phyloP scores from a whole-genome alignment of 2,329 filamentous ascomycete species.

The Penicillium sp. region DNA sequence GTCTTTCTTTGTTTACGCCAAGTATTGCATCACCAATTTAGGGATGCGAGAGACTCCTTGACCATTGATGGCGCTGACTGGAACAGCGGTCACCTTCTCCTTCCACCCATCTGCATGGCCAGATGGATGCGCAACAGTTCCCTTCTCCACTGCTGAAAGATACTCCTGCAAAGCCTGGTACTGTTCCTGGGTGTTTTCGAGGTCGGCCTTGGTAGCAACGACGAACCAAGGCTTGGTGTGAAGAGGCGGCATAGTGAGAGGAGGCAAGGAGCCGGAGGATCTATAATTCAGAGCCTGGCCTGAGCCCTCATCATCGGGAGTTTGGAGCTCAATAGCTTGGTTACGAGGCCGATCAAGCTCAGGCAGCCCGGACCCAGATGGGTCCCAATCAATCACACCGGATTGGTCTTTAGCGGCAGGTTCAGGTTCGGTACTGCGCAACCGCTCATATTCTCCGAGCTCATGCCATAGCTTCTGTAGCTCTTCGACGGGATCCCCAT shows the following conservation, averaged over 20 bases:
- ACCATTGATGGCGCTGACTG: constrained; percentile 85
- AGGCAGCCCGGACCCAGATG: constrained; percentile 31
- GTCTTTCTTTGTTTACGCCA: constrained; percentile 35
- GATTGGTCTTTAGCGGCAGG: constrained; percentile 64
- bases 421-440: constrained; percentile 72
- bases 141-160: constrained; percentile 66
- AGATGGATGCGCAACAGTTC: constrained; percentile 73
- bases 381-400: constrained; percentile 51
- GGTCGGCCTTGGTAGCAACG: constrained; percentile 88
- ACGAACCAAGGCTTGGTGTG: constrained; percentile 97
- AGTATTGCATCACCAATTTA: constrained; percentile 45
- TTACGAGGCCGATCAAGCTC: constrained; percentile 26
- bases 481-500: constrained; percentile 76
- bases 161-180: constrained; percentile 72
- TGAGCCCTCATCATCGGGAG: constrained; percentile 6
- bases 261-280: constrained; percentile 44
- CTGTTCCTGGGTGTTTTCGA: constrained; percentile 76
- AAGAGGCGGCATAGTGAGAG: constrained; percentile 67
- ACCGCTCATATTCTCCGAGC: constrained; percentile 82
- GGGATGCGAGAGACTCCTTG: constrained; percentile 71
- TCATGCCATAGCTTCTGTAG: constrained; percentile 87
- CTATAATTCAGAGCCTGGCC: constrained; percentile 18
- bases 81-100: constrained; percentile 65
- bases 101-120: constrained; percentile 67
- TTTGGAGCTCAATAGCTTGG: constrained; percentile 1